Base-by-base conservation (phyloP, 257 asterid genomes). In the Parsonsia alboflavescens region DNA sequence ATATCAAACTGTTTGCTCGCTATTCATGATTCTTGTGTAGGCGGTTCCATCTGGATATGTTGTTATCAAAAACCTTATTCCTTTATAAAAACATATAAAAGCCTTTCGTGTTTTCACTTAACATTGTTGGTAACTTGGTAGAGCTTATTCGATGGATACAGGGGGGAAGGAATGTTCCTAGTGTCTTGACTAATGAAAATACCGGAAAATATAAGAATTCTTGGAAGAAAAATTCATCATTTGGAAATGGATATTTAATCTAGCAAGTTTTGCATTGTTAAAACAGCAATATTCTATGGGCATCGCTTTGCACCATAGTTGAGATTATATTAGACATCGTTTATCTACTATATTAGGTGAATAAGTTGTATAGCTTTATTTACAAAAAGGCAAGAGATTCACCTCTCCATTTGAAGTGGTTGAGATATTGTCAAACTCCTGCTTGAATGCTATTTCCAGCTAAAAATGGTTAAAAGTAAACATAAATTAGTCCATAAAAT, bases 361-460 rank as follows among this genome's bases (percentile, higher is more conserved):
- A 44, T 45, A 21, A 12, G 7, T 19, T 68, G 36, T 24, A 41
- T 16, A 57, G 49, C 62, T 54, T 7, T 26, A 63, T 19, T 19
- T 5, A 28, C 1, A 68, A 57, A 57, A 52, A 76, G 76, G 54
- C 24, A 46, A 52, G 57, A 46, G 57, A 73, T 77, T 69, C 81
- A 92, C 99, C 98, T 95, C 97, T 59, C 92, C 91, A 73, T 59
- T 80, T 24, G 91, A 83, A 85, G 87, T 74, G 85, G 85, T 85
- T 39, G 90, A 76, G 79, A 81, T 62, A 24, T 89, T 93, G 69
- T 91, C 96, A 62, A 82, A 85, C 82, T 87, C 96, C 76, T 87
- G 85, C 77, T 87, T 87, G 82, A 90, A 90, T 80, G 98, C 96
- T 81, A 95, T 78, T 81, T 95, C 98, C 42, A 95, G 91, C 98